phyloP scores from a whole-genome alignment of 345 rosid genomes.

The Cochlearia excelsa region DNA sequence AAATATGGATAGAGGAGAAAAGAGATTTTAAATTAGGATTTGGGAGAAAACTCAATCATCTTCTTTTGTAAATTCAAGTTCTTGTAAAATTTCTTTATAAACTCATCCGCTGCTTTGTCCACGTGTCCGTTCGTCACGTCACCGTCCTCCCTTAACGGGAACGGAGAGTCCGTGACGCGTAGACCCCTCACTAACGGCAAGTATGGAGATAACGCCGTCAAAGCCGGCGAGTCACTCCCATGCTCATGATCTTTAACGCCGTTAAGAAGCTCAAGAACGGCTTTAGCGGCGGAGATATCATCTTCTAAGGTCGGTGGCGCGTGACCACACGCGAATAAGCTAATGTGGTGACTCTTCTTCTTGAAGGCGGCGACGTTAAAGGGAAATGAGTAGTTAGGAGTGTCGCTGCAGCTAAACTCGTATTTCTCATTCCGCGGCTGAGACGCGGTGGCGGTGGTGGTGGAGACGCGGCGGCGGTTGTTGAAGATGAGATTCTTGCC shows the following conservation, averaged over 20 bases:
- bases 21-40: not conserved
- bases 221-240: conserved; percentile 17
- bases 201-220: conserved; percentile 68
- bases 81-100: conserved; percentile 67
- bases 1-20: not conserved
- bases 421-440: conserved; percentile 40
- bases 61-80: conserved; percentile 56
- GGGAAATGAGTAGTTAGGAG: conserved; percentile 59
- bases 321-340: conserved; percentile 63
- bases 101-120: conserved; percentile 79
- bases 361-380: conserved; percentile 35
- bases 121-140: conserved; percentile 51
- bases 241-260: conserved; percentile 19
- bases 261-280: conserved; percentile 58
- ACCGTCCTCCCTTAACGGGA: conserved; percentile 55
- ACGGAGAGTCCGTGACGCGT: conserved; percentile 94
- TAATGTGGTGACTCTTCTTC: conserved; percentile 35
- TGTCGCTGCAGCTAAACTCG: conserved; percentile 95
- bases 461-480: conserved; percentile 40
- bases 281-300: conserved; percentile 44
- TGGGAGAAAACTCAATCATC: conserved; percentile 29
- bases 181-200: conserved; percentile 64
- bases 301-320: conserved; percentile 62
- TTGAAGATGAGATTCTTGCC: conserved; percentile 77
- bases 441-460: conserved; percentile 5